Base-by-base conservation (phyloP, 768 basidiomycete genomes). In the Tylopilus felleus region DNA sequence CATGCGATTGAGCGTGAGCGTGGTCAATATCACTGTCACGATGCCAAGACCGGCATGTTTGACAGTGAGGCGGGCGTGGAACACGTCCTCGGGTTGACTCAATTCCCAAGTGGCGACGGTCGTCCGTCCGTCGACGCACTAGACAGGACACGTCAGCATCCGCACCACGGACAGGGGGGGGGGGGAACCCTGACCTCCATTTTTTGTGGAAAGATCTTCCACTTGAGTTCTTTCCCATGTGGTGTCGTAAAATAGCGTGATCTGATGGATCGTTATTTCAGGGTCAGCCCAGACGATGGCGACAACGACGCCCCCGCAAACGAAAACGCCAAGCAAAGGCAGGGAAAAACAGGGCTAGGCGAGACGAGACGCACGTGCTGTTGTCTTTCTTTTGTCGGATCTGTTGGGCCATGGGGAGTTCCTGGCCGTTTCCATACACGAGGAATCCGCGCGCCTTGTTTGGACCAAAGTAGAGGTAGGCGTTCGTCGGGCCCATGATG, bases 401-500 rank as follows among this genome's bases (percentile, higher is more conserved):
- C 31, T 80, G 74, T 57, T 81, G 74, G 3, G 70, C 66, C 88
- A 92, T 90, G 7, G 77, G 70, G 38, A 77, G 65, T 27, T 76
- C 77, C 21, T 74, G 72, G 56, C 80, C 82, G 53, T 84, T 86
- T 4, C 89, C 88, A 52, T 89, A 90, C 40, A 80, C 77, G 48
- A 90, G 71, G 60, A 82, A 82, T 3, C 89, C 89, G 5, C 80
- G 78, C 3, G 75, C 60, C 50, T 75, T 78, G 39, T 74, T 74
- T 6, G 89, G 87, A 1, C 89, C 89, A 54, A 91, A 82, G 63
- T 88, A 90, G 56, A 90, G 80, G 65, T 78, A 88, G 6, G 89
- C 82, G 38, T 80, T 85, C 55, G 77, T 80, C n/a, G 89, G 89
- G n/a, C 89, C 89, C 83, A 89, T 85, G 58, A 90, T 83, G 44